phyloP scores from a whole-genome alignment of 2,329 filamentous ascomycete species.

The Aspergillus pseudoviridinutans region DNA sequence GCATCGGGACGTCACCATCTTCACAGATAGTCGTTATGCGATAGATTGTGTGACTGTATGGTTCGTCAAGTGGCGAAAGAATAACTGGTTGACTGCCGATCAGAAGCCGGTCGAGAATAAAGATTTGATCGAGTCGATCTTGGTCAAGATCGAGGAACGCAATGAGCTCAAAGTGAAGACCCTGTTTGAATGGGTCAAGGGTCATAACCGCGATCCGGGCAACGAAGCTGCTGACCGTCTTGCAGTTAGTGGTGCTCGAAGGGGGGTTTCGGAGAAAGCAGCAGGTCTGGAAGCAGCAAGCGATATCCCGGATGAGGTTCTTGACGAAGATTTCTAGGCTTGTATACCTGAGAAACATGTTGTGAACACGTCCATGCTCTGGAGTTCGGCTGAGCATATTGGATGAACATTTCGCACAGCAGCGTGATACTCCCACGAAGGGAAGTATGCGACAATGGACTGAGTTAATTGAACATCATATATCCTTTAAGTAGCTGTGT shows the following conservation, averaged over 20 bases:
- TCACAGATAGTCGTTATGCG: slow-evolving; percentile 85
- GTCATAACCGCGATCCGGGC: slow-evolving; percentile 67
- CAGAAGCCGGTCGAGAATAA: slow-evolving; percentile 77
- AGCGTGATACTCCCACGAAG: background rate
- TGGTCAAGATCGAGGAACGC: slow-evolving; percentile 67
- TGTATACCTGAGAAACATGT: background rate
- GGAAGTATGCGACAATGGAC: background rate
- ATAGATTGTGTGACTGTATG: slow-evolving; percentile 87
- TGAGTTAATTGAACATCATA: background rate
- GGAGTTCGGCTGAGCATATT: background rate
- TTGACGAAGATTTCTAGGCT: slow-evolving; percentile 23
- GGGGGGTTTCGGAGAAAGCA: slow-evolving; percentile 28
- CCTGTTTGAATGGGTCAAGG: slow-evolving; percentile 84
- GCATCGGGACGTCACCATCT: slow-evolving; percentile 67
- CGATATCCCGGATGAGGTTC: slow-evolving; percentile 23
- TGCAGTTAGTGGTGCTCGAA: slow-evolving; percentile 63
- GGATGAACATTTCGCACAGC: background rate
- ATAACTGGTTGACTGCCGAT: slow-evolving; percentile 71
- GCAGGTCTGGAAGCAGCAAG: slow-evolving; percentile 20
- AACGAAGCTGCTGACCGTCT: slow-evolving; percentile 78
- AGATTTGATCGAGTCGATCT: slow-evolving; percentile 72
- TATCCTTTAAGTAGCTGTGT: background rate
- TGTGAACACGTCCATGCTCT: background rate
- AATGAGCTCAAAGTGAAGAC: slow-evolving; percentile 59
- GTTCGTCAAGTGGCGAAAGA: slow-evolving; percentile 71